Percentiles rank a stretch among this genome's conserved stretches.
These are phyloP conservation scores for Crinitomyces ghanaensis DNA, from an alignment of 805 yeast genomes.

Conservation along the genomic window DNA sequence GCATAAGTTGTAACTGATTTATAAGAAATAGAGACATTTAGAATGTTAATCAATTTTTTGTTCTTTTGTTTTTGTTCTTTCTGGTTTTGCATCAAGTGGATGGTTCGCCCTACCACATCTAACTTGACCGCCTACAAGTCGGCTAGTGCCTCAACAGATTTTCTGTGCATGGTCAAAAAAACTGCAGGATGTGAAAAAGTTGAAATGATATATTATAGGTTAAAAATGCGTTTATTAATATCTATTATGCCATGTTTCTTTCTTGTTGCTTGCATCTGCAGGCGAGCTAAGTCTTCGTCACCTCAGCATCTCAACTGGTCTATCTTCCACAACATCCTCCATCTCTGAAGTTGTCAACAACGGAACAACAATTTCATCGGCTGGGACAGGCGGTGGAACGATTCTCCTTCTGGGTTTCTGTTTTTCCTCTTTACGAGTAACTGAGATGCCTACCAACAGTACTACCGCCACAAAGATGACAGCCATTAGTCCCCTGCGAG, in stretches of 20 bases:
- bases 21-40: background rate
- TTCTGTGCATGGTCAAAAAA: too few relatives aligned
- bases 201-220: too few relatives aligned
- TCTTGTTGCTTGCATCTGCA: too few relatives aligned
- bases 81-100: too few relatives aligned
- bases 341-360: conserved; percentile 17
- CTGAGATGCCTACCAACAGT: conserved; percentile 42
- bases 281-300: conserved; percentile 8
- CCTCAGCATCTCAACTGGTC: conserved; percentile 27
- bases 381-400: conserved; percentile 8
- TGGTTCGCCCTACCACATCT: too few relatives aligned
- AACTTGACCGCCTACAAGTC: too few relatives aligned
- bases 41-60: background rate
- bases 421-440: conserved; percentile 10
- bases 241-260: background rate
- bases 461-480: conserved; percentile 54
- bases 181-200: too few relatives aligned
- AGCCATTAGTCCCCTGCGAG: conserved; percentile 76
- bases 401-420: conserved; percentile 5
- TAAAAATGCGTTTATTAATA: too few relatives aligned
- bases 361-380: conserved; percentile 21
- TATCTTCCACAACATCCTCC: conserved; percentile 22
- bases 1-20: conserved; percentile 43
- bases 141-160: too few relatives aligned
- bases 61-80: too few relatives aligned